These are phyloP conservation scores for Xerocomus brunneocitrinus DNA, from an alignment of 768 basidiomycete species.

Conservation along the genomic window DNA sequence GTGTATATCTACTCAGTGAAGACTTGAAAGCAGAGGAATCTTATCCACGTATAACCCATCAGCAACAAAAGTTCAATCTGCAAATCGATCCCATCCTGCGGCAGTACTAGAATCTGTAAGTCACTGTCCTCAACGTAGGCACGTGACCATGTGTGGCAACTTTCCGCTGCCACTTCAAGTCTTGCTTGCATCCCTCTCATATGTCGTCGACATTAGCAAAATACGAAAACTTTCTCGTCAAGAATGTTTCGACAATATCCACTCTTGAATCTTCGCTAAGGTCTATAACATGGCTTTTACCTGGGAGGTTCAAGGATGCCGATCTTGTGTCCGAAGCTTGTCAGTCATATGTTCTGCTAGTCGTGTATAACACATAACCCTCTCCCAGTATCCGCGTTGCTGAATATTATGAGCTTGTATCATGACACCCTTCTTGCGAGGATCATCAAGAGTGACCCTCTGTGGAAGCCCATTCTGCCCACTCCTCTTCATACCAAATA, in stretches of 20 bases:
- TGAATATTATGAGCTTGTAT: conserved; percentile 88
- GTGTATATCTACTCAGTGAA: neutral
- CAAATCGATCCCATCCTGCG: no score
- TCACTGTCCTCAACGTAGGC: neutral
- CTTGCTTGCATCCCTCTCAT: neutral
- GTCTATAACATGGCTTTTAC: conserved; percentile 92
- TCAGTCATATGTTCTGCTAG: conserved; percentile 43
- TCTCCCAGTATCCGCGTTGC: conserved; percentile 70
- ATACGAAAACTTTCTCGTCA: conserved; percentile 80
- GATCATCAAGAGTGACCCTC: conserved; percentile 59
- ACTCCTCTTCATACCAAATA: conserved; percentile 80
- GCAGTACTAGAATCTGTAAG: no score
- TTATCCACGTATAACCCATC: no score
- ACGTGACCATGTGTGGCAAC: neutral
- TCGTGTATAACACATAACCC: conserved; percentile 13
- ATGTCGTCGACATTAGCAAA: conserved; percentile 64
- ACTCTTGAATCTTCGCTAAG: conserved; percentile 85
- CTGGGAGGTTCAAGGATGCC: conserved; percentile 95
- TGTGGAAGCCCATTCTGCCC: conserved; percentile 71
- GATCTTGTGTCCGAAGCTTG: conserved; percentile 92
- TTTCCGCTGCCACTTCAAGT: neutral
- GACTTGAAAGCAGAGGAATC: neutral
- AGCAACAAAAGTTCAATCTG: no score
- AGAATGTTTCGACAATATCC: conserved; percentile 81
- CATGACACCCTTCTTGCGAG: conserved; percentile 87